These are phyloP conservation scores for Przewalskia tangutica DNA, from an alignment of 257 asterid genomes.

Conservation along the genomic window DNA sequence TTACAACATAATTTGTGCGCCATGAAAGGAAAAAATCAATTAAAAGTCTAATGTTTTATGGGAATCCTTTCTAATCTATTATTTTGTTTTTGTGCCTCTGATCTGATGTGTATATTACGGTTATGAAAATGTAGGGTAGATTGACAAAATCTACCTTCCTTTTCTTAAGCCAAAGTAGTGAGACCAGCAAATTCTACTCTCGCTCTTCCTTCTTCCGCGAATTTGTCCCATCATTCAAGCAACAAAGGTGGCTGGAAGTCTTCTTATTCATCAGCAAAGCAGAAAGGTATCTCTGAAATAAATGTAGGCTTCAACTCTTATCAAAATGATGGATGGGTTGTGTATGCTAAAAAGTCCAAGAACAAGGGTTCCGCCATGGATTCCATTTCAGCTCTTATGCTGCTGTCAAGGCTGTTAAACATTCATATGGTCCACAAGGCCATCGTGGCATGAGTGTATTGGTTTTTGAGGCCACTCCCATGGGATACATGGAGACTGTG, in stretches of 20 bases:
- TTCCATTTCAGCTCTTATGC: constrained; percentile 24
- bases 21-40: not conserved
- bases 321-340: constrained; percentile 67
- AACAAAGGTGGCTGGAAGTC: constrained; percentile 12
- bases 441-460: constrained; percentile 49
- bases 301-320: constrained; percentile 19
- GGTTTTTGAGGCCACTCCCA: constrained; percentile 43
- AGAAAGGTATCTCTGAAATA: constrained; percentile 23
- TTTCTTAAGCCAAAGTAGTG: not conserved
- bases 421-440: constrained; percentile 62
- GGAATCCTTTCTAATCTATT: not conserved
- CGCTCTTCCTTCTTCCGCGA: not conserved
- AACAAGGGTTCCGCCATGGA: constrained; percentile 28
- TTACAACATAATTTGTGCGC: not conserved
- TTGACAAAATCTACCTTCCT: too few relatives aligned
- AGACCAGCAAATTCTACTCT: not conserved
- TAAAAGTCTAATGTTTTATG: not conserved
- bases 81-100: not conserved
- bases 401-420: constrained; percentile 21
- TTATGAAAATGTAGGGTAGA: not conserved
- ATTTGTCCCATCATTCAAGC: constrained; percentile 2
- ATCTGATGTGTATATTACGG: not conserved
- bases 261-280: constrained; percentile 16
- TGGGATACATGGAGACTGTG: constrained; percentile 54
- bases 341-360: constrained; percentile 40